These are phyloP conservation scores for Triticum dicoccoides DNA, from an alignment of 176 grass and related monocot species.

Conservation along the genomic window DNA sequence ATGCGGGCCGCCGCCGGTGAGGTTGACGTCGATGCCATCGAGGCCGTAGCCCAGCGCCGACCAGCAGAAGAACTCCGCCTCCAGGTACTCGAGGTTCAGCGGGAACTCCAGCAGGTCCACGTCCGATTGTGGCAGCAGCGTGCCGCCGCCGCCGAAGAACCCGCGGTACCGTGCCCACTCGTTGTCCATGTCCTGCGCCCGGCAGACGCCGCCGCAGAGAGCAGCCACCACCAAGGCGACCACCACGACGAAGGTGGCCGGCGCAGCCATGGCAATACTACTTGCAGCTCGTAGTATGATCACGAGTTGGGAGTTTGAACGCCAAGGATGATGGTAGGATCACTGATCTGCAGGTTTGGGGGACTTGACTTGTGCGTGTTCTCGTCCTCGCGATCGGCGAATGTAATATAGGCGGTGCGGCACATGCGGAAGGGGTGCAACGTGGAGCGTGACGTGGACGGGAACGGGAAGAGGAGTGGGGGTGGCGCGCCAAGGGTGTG, in stretches of 20 bases:
- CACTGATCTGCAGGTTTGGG: slow-evolving; percentile 3
- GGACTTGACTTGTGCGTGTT: slow-evolving; percentile 27
- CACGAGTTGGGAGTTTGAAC: neutral
- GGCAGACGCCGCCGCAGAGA: slow-evolving; percentile 14
- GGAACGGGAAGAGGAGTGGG: neutral
- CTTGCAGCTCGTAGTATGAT: neutral
- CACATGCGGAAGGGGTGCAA: neutral
- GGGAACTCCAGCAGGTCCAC: slow-evolving; percentile 79
- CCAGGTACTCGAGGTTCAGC: slow-evolving; percentile 82
- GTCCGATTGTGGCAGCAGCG: slow-evolving; percentile 54
- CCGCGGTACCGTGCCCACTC: slow-evolving; percentile 42
- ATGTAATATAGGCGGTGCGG: slow-evolving; percentile 24
- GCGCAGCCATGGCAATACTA: slow-evolving; percentile 11
- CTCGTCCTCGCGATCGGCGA: slow-evolving; percentile 21
- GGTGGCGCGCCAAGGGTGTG: slow-evolving; percentile 32
- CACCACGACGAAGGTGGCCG: neutral
- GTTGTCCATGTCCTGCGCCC: slow-evolving; percentile 47
- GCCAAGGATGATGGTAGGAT: neutral
- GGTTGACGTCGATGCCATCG: slow-evolving; percentile 54
- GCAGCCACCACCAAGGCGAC: neutral
- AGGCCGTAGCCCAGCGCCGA: slow-evolving; percentile 59
- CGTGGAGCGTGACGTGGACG: slow-evolving; percentile 14
- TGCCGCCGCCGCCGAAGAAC: slow-evolving; percentile 2
- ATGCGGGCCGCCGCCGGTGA: slow-evolving; percentile 58
- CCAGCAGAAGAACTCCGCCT: slow-evolving; percentile 93